Evolutionary conservation across 179 eudicot genomes (phyloP).

Genomic region (Patellifolia procumbens): DNA sequence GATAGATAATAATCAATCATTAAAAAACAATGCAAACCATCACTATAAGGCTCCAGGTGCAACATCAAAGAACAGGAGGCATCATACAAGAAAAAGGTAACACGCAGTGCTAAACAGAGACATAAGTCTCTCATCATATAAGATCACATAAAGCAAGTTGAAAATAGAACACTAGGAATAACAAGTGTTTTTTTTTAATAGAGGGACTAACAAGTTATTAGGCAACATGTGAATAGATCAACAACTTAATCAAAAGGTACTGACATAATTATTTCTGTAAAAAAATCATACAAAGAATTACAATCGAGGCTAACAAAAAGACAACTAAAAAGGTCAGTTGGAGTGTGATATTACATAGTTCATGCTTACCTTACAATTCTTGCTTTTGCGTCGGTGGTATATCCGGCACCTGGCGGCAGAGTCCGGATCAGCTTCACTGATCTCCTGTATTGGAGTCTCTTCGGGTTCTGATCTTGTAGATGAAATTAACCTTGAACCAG

Average conservation of each 20-base stretch:
- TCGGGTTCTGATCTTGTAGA: conserved; percentile 53
- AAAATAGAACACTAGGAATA: too few relatives aligned
- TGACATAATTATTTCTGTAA: neutral
- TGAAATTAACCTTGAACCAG: conserved; percentile 67
- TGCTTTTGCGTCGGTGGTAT: conserved; percentile 45
- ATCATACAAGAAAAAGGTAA: neutral
- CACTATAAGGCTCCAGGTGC: conserved; percentile 4
- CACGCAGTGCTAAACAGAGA: neutral
- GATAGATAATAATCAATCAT: neutral
- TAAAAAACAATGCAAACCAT: neutral
- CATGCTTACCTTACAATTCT: conserved; percentile 52
- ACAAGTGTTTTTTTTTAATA: too few relatives aligned
- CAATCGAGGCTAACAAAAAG: neutral
- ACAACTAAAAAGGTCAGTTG: too few relatives aligned
- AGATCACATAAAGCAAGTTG: neutral
- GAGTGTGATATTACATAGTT: conserved; percentile 3
- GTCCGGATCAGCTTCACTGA: conserved; percentile 44
- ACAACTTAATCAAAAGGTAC: neutral
- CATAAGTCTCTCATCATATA: neutral
- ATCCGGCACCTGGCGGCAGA: conserved; percentile 83
- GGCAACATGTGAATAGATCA: neutral
- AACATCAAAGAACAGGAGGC: neutral
- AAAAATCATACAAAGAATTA: neutral
- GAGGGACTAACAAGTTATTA: neutral
- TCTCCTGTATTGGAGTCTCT: conserved; percentile 44